phyloP scores from a whole-genome alignment of 1,139 yeast genomes.

The Blastobotrys persicus region DNA sequence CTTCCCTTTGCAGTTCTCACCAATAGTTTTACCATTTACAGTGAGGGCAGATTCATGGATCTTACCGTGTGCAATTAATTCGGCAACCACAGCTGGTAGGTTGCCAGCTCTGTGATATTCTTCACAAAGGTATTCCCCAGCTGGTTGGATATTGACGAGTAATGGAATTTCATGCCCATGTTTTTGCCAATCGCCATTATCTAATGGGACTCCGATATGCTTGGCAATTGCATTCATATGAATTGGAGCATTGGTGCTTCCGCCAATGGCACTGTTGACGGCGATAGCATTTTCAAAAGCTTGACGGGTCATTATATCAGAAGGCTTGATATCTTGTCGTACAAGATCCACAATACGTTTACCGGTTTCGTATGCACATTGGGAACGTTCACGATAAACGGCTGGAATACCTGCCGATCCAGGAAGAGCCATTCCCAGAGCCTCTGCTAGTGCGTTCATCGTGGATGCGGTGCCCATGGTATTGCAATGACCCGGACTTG shows the following conservation, averaged over 20 bases:
- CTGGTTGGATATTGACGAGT: constrained; percentile 28
- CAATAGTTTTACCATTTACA: constrained; percentile 26
- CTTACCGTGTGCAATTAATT: constrained; percentile 21
- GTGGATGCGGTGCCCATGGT: constrained; percentile 31
- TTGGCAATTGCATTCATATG: constrained; percentile 29
- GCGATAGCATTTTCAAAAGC: constrained; percentile 29
- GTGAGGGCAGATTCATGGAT: constrained; percentile 23
- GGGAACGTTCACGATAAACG: constrained; percentile 26
- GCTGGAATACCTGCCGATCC: constrained; percentile 30
- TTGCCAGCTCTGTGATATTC: constrained; percentile 29
- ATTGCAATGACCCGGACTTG: constrained; percentile 29
- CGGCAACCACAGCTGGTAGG: constrained; percentile 26
- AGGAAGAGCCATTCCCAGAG: constrained; percentile 29
- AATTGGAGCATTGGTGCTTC: constrained; percentile 29
- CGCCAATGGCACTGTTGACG: constrained; percentile 27
- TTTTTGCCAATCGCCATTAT: constrained; percentile 26
- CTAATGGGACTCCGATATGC: constrained; percentile 24
- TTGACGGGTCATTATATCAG: constrained; percentile 25
- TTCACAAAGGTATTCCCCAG: constrained; percentile 27
- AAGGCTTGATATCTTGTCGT: constrained; percentile 21
- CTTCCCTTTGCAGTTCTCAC: constrained; percentile 20
- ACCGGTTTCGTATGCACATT: constrained; percentile 27
- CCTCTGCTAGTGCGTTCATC: constrained; percentile 29
- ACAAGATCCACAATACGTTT: constrained; percentile 24
- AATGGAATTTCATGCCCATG: constrained; percentile 26